Percentiles rank a stretch among this genome's conserved stretches.
phyloP scores from a whole-genome alignment of 176 grass and related monocot species.

The Olyra latifolia region DNA sequence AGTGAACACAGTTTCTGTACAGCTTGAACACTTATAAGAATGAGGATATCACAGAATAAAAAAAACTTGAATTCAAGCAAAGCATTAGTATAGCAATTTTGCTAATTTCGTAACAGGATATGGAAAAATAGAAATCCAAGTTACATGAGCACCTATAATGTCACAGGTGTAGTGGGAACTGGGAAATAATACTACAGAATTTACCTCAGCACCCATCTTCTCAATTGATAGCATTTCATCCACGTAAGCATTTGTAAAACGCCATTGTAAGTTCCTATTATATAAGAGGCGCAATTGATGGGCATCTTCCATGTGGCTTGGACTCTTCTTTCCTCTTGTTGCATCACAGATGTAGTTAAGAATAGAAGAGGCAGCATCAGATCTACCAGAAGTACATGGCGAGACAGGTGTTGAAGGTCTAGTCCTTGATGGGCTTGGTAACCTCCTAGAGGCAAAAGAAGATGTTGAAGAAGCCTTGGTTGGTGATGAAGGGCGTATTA shows the following conservation, averaged over 20 bases:
- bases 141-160: conserved; percentile 19
- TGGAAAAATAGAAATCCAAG: background rate
- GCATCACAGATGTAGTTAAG: conserved; percentile 69
- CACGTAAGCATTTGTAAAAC: conserved; percentile 78
- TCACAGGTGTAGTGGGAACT: background rate
- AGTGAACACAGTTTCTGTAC: conserved; percentile 13
- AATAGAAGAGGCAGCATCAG: conserved; percentile 55
- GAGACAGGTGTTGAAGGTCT: conserved; percentile 86
- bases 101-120: background rate
- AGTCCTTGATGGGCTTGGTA: conserved; percentile 62
- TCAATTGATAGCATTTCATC: conserved; percentile 75
- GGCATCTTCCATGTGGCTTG: conserved; percentile 70
- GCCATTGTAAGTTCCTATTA: conserved; percentile 86
- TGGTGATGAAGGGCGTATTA: conserved; percentile 59
- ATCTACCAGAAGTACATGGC: conserved; percentile 70
- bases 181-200: conserved; percentile 18
- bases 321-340: conserved; percentile 71
- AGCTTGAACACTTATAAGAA: conserved; percentile 20
- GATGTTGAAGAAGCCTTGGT: conserved; percentile 38
- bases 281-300: conserved; percentile 81
- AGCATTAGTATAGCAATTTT: background rate
- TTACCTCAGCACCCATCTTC: conserved; percentile 87
- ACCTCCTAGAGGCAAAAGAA: conserved; percentile 54
- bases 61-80: conserved; percentile 9
- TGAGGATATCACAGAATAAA: conserved; percentile 7